Evolutionary conservation across 805 yeast genomes (phyloP), one percentile per base, ranked within the genome.

Genomic region (Kuraishia floccosa): DNA sequence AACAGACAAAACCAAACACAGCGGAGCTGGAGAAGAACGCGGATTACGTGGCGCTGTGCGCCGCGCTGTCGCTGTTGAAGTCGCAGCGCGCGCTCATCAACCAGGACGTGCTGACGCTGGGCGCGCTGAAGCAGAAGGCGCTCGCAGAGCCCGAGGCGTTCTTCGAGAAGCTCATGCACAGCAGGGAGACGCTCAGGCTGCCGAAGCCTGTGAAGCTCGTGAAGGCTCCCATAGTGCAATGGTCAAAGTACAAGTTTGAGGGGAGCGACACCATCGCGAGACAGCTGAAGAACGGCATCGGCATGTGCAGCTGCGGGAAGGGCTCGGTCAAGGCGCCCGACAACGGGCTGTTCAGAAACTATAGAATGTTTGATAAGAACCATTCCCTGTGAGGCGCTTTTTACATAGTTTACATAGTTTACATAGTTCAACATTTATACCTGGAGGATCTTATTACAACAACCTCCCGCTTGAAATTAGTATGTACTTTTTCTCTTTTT

Each of bases 11-110:
- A 16, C 27, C 21, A 18, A 28, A 21, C 24, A 33, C 21, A 21
- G 25, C 32, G 16, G 33, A 33, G 29, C 30, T 40, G 15, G 39
- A 36, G 23, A 26, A 35, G 11, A 33, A 38, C 30, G 38, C 35
- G 4, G 38, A 37, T 15, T 40, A 37, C 18, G 32, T 37, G 5
- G 28, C 44, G n/a, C 30, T 40, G 5, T 33, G 40, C 17, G 37
- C 44, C 9, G 34, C 38, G 3, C 20, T 37, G 15, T 22, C 38
- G 5, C 6, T 39, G 24, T 36, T 40, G 11, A 35, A 37, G 25
- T 17, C 31, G 7, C 44, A 40, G 32, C 15, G 35, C 19, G 28
- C 25, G 13, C 29, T 23, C 25, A 32, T 35, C 10, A 22, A 24
- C 13, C 30, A 22, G 10, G 41, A 40, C 28, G 37, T 40, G 11